Evolutionary conservation across 257 asterid genomes (phyloP).

Genomic region (Primulina tabacum): DNA sequence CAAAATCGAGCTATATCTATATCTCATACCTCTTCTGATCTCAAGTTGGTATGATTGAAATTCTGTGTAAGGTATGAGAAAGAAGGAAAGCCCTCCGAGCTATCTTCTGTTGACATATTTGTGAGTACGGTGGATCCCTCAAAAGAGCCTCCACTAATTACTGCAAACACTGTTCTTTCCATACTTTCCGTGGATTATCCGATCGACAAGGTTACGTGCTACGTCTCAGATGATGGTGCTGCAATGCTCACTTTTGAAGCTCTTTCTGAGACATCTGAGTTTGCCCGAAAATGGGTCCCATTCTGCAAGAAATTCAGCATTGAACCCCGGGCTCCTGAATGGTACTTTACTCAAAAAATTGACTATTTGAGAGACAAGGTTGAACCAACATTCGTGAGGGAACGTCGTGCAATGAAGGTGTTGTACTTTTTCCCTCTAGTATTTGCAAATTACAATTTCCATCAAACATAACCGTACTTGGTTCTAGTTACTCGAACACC

Average conservation of each 20-base stretch:
- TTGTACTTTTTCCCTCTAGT: background rate
- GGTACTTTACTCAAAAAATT: constrained; percentile 79
- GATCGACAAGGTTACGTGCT: too few relatives aligned
- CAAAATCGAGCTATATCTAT: too few relatives aligned
- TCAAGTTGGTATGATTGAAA: background rate
- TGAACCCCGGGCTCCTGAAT: constrained; percentile 95
- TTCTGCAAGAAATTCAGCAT: constrained; percentile 74
- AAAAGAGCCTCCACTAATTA: constrained; percentile 90
- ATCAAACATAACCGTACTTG: too few relatives aligned
- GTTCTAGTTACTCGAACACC: background rate
- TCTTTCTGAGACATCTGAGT: constrained; percentile 76
- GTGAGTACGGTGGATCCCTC: constrained; percentile 91
- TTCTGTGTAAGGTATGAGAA: constrained; percentile 49
- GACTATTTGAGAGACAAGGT: constrained; percentile 83
- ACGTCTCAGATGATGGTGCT: too few relatives aligned
- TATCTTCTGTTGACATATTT: constrained; percentile 54
- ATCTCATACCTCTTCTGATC: too few relatives aligned
- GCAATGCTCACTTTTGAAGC: too few relatives aligned
- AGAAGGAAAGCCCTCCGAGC: constrained; percentile 60
- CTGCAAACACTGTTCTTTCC: constrained; percentile 88
- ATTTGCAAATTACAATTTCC: background rate
- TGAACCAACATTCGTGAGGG: constrained; percentile 75
- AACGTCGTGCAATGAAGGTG: constrained; percentile 95
- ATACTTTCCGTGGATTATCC: constrained; percentile 30
- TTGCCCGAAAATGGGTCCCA: constrained; percentile 90